phyloP scores from a whole-genome alignment of 108 stramenopile genomes.

The Nitzschia palea region DNA sequence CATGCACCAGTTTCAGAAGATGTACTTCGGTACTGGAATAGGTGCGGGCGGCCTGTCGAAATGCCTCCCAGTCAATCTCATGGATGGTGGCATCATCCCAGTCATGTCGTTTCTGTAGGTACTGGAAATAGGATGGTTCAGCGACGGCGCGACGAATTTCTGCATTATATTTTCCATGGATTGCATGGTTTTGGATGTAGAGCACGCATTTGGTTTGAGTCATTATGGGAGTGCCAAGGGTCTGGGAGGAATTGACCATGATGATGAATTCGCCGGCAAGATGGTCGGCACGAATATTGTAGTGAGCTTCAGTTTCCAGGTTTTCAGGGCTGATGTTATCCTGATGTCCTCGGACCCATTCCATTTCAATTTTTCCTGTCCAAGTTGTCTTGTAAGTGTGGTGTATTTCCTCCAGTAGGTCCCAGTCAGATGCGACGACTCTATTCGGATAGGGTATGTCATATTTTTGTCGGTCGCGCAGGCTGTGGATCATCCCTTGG shows the following conservation, averaged over 20 bases:
- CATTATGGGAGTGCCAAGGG: not conserved
- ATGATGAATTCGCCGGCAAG: not conserved
- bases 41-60: not conserved
- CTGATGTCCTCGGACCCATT: not conserved
- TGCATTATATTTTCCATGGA: not conserved
- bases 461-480: not conserved
- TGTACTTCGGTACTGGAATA: not conserved
- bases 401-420: not conserved
- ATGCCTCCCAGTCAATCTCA: not conserved
- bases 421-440: not conserved
- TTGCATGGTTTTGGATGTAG: not conserved
- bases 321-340: not conserved
- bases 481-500: not conserved
- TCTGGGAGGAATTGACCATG: not conserved
- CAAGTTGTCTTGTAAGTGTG: not conserved
- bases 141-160: not conserved
- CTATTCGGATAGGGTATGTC: not conserved
- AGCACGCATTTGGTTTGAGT: not conserved
- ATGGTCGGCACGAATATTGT: not conserved
- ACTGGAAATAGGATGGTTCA: not conserved
- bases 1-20: not conserved
- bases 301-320: not conserved
- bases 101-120: not conserved
- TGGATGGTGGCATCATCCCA: not conserved
- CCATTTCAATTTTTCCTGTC: not conserved